These are phyloP conservation scores for Leonotis leonurus DNA, from an alignment of 257 asterid genomes.

Conservation along the genomic window DNA sequence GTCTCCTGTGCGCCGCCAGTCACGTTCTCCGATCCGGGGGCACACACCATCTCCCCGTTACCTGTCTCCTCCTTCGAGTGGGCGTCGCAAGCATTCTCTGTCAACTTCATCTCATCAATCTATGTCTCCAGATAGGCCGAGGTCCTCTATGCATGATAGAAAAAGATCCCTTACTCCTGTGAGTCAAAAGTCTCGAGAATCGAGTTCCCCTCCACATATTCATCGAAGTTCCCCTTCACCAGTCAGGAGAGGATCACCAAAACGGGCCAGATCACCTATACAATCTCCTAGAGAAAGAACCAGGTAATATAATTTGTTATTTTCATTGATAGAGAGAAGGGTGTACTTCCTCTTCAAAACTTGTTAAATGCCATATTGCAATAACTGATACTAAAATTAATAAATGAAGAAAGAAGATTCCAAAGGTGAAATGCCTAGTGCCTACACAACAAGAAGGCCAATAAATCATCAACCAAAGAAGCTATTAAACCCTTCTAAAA, in stretches of 20 bases:
- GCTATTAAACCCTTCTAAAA: not conserved
- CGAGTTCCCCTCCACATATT: slow-evolving; percentile 49
- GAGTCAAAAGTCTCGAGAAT: slow-evolving; percentile 36
- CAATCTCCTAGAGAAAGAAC: slow-evolving; percentile 49
- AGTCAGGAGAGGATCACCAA: slow-evolving; percentile 36
- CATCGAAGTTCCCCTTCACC: slow-evolving; percentile 47
- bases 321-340: not conserved
- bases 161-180: slow-evolving; percentile 47
- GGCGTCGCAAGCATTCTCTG: slow-evolving; percentile 41
- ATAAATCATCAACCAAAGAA: not conserved
- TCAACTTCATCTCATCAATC: slow-evolving; percentile 45
- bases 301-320: slow-evolving; percentile 44
- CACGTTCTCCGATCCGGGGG: slow-evolving; percentile 31
- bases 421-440: not conserved
- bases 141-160: slow-evolving; percentile 33
- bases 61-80: slow-evolving; percentile 33
- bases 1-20: slow-evolving; percentile 29
- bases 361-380: not conserved
- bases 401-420: not conserved
- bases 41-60: slow-evolving; percentile 39
- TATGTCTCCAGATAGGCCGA: slow-evolving; percentile 41
- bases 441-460: not conserved
- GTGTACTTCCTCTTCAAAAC: not conserved
- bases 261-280: slow-evolving; percentile 40
- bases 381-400: not conserved